Conservation (phyloP, 768 basidiomycete species). For the Daedaleopsis nitida region DNA sequence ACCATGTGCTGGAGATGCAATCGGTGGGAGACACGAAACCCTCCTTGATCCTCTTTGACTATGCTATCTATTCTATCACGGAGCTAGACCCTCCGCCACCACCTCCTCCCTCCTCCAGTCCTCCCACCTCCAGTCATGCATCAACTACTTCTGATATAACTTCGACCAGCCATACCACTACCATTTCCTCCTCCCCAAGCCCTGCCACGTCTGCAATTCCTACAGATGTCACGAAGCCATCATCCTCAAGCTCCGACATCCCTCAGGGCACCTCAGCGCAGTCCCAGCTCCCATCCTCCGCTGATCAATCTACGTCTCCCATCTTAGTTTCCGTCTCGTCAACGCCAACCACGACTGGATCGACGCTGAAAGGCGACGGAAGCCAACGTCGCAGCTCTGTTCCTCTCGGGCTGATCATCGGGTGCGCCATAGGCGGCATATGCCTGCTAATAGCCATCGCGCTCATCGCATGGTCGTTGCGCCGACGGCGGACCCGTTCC, state of each 20-base stretch:
- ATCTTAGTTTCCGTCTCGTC: too few relatives aligned
- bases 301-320: too few relatives aligned
- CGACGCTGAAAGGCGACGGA: neutral
- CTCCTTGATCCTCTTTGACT: conserved; percentile 16
- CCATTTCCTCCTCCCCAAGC: too few relatives aligned
- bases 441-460: neutral
- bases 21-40: neutral
- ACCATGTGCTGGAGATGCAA: conserved; percentile 12
- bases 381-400: neutral
- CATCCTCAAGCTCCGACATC: too few relatives aligned
- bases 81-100: neutral
- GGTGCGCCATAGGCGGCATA: conserved; percentile 3
- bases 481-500: neutral
- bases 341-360: too few relatives aligned
- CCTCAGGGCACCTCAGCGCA: too few relatives aligned
- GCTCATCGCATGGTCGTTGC: neutral
- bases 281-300: too few relatives aligned
- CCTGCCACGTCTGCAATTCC: too few relatives aligned
- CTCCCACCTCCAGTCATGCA: too few relatives aligned
- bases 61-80: conserved; percentile 13
- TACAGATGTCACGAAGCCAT: too few relatives aligned
- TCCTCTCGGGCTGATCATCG: neutral
- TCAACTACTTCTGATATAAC: neutral
- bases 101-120: neutral
- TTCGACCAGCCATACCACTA: neutral